Evolutionary conservation across 495 filamentous ascomycete genomes (phyloP), one percentile per base, ranked within the genome.

Genomic region (Evernia prunastri): DNA sequence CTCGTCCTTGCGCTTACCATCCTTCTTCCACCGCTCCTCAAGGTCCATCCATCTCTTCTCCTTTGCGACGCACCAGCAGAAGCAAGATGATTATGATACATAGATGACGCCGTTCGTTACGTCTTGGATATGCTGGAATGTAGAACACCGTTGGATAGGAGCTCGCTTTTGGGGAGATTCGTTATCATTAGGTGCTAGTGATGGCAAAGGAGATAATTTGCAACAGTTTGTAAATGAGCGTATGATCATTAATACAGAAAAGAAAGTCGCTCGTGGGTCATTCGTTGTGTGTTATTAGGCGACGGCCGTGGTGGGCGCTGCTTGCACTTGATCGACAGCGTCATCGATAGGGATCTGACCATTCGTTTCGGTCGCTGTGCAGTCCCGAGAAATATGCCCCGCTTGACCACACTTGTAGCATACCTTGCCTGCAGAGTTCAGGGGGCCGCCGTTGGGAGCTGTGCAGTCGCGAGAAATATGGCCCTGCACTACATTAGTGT

Each of bases 401-500:
- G 89, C 84, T 78, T 96, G 87, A 63, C 92, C 89, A 74, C 95
- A 99, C 74, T 92, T 89, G 81, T 99, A 99, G 86, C 95, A 99
- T 65, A 91, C 95, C 86, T 97, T 97, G 71, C 93, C 93, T 66
- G 89, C 91, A 67, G 90, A 91, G 83, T 92, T 96, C 68, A 97
- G 82, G 40, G 92, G 92, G 27, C 95, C 95, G 56, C 95, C 95
- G 75, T 97, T 97, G 61, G 95, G 95, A 59, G 95, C 90, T 29
- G 92, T 96, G 80, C 94, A 99, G 78, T 99, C 94, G 68, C 93
- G 87, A 29, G 91, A 96, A 76, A 97, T 97, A 80, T 98, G 94
- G 53, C 94, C 94, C 76, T 81, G 59, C 37, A 56, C n/a, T 39
- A 35, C 47, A 36, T 63, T 33, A 70, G 53, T n/a, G 54, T 49